Conservation (phyloP, 345 rosid species). For the Rhizophora apiculata region DNA sequence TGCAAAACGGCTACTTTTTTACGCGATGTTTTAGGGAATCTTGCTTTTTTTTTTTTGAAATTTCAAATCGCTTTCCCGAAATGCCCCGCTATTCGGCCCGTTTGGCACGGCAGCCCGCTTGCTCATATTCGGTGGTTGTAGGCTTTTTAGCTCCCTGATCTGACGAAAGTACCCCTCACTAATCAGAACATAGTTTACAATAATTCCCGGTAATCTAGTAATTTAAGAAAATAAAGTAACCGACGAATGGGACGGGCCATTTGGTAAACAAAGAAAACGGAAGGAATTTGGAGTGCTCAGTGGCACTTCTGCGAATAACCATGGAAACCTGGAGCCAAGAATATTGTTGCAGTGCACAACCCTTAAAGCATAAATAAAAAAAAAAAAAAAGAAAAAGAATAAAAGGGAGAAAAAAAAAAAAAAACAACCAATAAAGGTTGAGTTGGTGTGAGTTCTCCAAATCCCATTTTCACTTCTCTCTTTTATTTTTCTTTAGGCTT, state of each 20-base stretch:
- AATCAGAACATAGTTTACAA: too few species aligned
- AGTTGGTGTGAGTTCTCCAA: not conserved
- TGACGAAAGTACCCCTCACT: not conserved
- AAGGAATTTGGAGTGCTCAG: too few species aligned
- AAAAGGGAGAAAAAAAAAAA: not conserved
- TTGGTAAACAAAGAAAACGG: too few species aligned
- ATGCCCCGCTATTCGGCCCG: not conserved
- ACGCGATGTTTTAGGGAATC: not conserved
- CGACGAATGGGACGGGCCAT: too few species aligned
- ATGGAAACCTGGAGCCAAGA: too few species aligned
- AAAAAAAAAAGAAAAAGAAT: too few species aligned
- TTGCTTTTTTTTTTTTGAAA: slow-evolving; percentile 5
- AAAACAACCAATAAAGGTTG: slow-evolving; percentile 1
- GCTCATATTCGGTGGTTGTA: too few species aligned
- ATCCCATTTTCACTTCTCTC: not conserved
- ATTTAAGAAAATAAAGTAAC: not conserved
- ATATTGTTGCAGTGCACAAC: too few species aligned
- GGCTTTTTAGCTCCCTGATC: too few species aligned
- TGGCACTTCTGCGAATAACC: too few species aligned
- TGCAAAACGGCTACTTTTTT: slow-evolving; percentile 6
- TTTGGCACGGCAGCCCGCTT: not conserved
- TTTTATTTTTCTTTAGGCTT: not conserved
- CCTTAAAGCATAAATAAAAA: too few species aligned
- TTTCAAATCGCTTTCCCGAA: slow-evolving; percentile 4
- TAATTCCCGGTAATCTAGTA: too few species aligned